Base-by-base conservation (phyloP, 768 basidiomycete genomes). In the Tricholoma sp. region DNA sequence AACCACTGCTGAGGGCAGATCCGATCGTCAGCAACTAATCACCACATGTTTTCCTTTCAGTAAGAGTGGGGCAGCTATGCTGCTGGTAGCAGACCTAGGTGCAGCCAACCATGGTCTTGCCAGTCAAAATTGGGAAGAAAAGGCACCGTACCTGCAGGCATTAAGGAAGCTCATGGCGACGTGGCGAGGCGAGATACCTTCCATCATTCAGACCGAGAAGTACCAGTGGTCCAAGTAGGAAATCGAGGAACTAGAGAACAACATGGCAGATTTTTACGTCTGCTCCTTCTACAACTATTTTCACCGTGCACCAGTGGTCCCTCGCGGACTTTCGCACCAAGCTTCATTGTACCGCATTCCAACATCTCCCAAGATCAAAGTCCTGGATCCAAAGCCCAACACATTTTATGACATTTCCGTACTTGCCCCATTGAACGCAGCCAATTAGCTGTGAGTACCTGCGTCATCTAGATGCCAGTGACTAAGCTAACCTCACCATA, bases 261-360 rank as follows among this genome's bases (percentile, higher is more conserved):
- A 11, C 3, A 15, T 57, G 1, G 48, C 57, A n/a, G 6, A 7
- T 5, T 54, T 24, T 24, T 61, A 58, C 37, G 50, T 41, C 0
- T 52, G 58, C 28, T 55, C 47, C 15, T 61, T 61, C 29, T 61
- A 41, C 33, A 56, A 54, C n/a, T 28, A 61, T 42, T 61, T 61
- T 24, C 6, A 42, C 12, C 55, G 31, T 17, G 52, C 57, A 24
- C 24, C 55, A 4, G 47, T 59, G 24, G 45, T 61, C 36, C 52
- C 57, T 9, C 24, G 20, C n/a, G 31, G 48, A 5, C 57, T 61
- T 20, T 59, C 52, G 8, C 42, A 54, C 31, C 29, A 9, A 15
- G 18, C 13, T 10, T 57, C n/a, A n/a, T 37, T n/a, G 41, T 39
- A 32, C 34, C 34, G 9, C 20, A 17, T n/a, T 10, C 20, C n/a